Conservation (phyloP, 2,329 filamentous ascomycete genomes). For the Beauveria pseudobassiana region DNA sequence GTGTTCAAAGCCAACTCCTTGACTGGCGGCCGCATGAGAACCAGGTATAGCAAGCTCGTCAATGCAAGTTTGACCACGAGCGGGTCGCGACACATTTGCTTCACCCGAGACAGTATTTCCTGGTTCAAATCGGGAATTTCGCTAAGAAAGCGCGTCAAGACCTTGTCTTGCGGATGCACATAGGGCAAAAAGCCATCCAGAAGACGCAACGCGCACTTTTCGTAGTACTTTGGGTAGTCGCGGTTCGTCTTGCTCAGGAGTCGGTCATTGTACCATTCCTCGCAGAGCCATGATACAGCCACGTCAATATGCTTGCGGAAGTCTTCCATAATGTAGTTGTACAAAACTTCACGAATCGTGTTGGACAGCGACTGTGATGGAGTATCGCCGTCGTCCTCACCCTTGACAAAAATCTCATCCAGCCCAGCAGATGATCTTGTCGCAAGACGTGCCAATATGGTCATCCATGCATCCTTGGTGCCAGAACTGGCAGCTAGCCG, state of each 20-base stretch:
- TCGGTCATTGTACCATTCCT: slow-evolving; percentile 95
- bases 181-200: slow-evolving; percentile 86
- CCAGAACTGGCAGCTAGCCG: slow-evolving; percentile 77
- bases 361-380: slow-evolving; percentile 47
- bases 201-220: slow-evolving; percentile 71
- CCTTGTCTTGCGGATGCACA: slow-evolving; percentile 82
- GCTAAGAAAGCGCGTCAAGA: slow-evolving; percentile 82
- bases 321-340: slow-evolving; percentile 82
- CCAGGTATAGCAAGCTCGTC: slow-evolving; percentile 58
- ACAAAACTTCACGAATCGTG: slow-evolving; percentile 71
- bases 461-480: slow-evolving; percentile 85
- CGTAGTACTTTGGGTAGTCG: slow-evolving; percentile 59
- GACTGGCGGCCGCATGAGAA: slow-evolving; percentile 60
- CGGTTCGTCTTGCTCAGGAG: slow-evolving; percentile 34
- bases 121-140: slow-evolving; percentile 77
- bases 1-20: slow-evolving; percentile 56
- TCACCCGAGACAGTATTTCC: slow-evolving; percentile 66
- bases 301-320: slow-evolving; percentile 85
- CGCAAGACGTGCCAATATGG: slow-evolving; percentile 75
- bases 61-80: slow-evolving; percentile 56
- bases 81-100: slow-evolving; percentile 58
- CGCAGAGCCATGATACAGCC: slow-evolving; percentile 87
- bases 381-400: slow-evolving; percentile 36
- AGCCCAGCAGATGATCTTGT: slow-evolving; percentile 70
- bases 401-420: slow-evolving; percentile 50